These are phyloP conservation scores for Globisporangium alternatum DNA, from an alignment of 352 stramenopile genomes.

Conservation along the genomic window DNA sequence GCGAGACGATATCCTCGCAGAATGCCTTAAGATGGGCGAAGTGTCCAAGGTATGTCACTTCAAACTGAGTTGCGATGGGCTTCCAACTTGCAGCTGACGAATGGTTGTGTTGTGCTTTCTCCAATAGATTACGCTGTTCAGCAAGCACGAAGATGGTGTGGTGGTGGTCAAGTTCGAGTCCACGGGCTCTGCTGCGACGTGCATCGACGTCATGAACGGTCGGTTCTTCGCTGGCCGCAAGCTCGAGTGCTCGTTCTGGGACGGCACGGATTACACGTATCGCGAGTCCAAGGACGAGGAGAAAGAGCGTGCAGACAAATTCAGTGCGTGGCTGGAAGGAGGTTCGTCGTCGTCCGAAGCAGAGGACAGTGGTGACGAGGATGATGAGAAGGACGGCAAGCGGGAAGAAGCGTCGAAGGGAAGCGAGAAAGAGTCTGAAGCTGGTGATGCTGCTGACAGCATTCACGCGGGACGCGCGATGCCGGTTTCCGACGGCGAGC, in stretches of 20 bases:
- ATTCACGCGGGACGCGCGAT: slow-evolving; percentile 18
- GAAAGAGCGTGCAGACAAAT: slow-evolving; percentile 89
- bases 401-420: slow-evolving; percentile 13
- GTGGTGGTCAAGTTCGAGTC: slow-evolving; percentile 94
- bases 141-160: slow-evolving; percentile 89
- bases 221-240: slow-evolving; percentile 86
- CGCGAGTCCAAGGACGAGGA: slow-evolving; percentile 72
- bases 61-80: not conserved
- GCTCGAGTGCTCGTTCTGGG: slow-evolving; percentile 92
- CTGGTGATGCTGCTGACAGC: not conserved
- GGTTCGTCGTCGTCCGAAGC: slow-evolving; percentile 56
- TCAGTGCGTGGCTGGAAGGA: slow-evolving; percentile 93
- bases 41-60: slow-evolving; percentile 48
- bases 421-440: not conserved
- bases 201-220: slow-evolving; percentile 87
- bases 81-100: not conserved
- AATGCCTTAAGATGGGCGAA: slow-evolving; percentile 87
- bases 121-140: slow-evolving; percentile 94
- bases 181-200: slow-evolving; percentile 80
- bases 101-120: not conserved
- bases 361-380: slow-evolving; percentile 20
- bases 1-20: slow-evolving; percentile 69
- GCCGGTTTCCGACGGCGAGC: slow-evolving; percentile 6
- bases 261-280: slow-evolving; percentile 94
- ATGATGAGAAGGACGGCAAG: not conserved